phyloP scores from a whole-genome alignment of 345 rosid species.

The Pistacia atlantica region DNA sequence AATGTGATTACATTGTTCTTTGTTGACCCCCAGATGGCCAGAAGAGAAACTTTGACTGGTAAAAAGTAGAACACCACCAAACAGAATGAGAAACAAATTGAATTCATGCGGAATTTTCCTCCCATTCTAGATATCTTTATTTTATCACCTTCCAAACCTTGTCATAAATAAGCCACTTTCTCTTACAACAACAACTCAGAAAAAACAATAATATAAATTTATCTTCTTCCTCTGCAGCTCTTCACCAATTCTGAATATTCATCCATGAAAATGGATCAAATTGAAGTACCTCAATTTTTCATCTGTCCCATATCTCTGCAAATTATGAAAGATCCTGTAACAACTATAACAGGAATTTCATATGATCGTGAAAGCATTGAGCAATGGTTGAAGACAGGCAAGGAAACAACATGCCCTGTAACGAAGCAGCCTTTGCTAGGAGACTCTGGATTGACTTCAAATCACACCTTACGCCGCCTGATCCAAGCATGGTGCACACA shows the following conservation, averaged over 20 bases:
- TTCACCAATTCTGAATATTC: background rate
- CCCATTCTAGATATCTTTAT: no score
- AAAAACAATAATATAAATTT: background rate
- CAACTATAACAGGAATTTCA: conserved; percentile 58
- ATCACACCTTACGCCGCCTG: conserved; percentile 50
- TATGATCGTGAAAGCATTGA: conserved; percentile 66
- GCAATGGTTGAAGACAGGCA: conserved; percentile 42
- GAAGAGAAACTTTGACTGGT: background rate
- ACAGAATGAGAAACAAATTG: background rate
- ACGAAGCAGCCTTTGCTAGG: conserved; percentile 53
- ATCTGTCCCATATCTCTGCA: conserved; percentile 64
- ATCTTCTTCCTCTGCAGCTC: background rate
- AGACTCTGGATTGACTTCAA: conserved; percentile 46
- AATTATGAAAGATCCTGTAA: conserved; percentile 68
- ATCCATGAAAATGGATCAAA: conserved; percentile 29
- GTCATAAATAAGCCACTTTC: conserved; percentile 4
- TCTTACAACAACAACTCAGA: background rate
- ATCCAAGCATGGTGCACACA: conserved; percentile 54
- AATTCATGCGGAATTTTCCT: background rate
- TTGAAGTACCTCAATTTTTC: conserved; percentile 54
- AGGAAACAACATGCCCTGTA: conserved; percentile 43
- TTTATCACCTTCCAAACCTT: background rate
- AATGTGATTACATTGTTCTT: background rate
- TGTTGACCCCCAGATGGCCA: background rate
- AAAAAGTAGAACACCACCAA: background rate